phyloP scores from a whole-genome alignment of 2,329 filamentous ascomycete genomes.

The Mariannaea sp. region DNA sequence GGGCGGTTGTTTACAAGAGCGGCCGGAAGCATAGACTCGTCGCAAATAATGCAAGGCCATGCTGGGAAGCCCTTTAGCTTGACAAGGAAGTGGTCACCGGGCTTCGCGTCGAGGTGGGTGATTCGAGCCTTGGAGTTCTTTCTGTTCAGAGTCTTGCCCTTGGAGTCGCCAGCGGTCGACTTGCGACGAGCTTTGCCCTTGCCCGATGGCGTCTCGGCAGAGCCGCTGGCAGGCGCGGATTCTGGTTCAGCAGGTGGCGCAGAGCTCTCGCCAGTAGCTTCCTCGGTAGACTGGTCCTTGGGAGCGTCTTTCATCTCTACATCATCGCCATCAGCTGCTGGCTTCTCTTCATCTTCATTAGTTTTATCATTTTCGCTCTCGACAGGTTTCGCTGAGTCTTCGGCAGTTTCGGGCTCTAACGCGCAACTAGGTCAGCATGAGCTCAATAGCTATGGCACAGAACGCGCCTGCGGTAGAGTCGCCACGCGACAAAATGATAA shows the following conservation, averaged over 20 bases:
- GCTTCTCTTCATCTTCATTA: conserved; percentile 35
- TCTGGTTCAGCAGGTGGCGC: conserved; percentile 35
- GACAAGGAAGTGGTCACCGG: conserved; percentile 90
- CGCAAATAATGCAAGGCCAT: conserved; percentile 93
- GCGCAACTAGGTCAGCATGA: conserved; percentile 37
- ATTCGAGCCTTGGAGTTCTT: conserved; percentile 79
- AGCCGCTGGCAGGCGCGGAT: conserved; percentile 32
- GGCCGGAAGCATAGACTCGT: conserved; percentile 90
- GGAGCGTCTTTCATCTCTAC: conserved; percentile 59
- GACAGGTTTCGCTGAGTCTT: conserved; percentile 39
- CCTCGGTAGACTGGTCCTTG: conserved; percentile 39
- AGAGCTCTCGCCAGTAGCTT: conserved; percentile 36
- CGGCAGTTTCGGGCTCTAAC: conserved; percentile 37
- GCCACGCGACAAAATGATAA: conserved; percentile 23
- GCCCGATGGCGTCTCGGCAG: conserved; percentile 38
- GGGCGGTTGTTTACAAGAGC: conserved; percentile 78
- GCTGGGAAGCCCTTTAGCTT: conserved; percentile 93
- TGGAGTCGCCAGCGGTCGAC: conserved; percentile 70
- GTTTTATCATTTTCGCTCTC: conserved; percentile 39
- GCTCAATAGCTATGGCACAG: conserved; percentile 23
- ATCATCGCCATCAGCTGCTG: conserved; percentile 40
- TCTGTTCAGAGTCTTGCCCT: conserved; percentile 80
- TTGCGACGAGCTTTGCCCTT: conserved; percentile 69
- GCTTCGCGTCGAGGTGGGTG: conserved; percentile 77
- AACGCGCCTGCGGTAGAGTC: conserved; percentile 27